Evolutionary conservation across 2,329 filamentous ascomycete genomes (phyloP), one percentile per base, ranked within the genome.

Genomic region (Monosporascus sp.): DNA sequence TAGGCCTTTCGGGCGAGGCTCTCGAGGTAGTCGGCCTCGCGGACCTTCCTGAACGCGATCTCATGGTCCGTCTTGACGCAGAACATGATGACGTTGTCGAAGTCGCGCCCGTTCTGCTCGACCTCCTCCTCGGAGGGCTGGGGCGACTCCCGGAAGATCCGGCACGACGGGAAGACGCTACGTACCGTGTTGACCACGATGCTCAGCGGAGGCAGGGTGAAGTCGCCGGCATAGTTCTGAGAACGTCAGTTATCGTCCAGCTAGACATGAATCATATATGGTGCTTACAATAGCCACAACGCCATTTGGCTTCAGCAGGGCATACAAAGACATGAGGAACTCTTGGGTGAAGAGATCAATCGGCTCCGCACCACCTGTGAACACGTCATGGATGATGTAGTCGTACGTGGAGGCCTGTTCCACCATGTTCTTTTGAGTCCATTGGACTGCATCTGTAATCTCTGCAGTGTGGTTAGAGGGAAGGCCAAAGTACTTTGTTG

Each of bases 381-480:
- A 99, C 24, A 99, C 94, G 62, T 99, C 94, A 69, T 99, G 94
- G 51, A 99, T 80, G 65, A 99, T 94, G 74, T 96, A 97, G 73
- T 97, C 87, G 69, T 88, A 99, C 27, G 76, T 76, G 47, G 75
- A 69, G 7, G 71, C 68, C 53, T 74, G 63, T 27, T 72, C 61
- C 49, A 71, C 65, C 52, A 74, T 74, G 48, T 78, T 66, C 50
- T 72, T 65, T 46, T 75, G 70, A 19, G 84, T 80, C 69, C 85
- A 96, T n/a, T 74, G 72, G 3, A 91, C 84, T 0, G 94, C 94
- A 63, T 99, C 91, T 49, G 86, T 82, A 58, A 97, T 86, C 51
- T 90, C 81, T n/a, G 87, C 80, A 0, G 82, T 89, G 71, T 94
- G 89, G 61, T 93, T 90, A 22, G 78, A 68, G 3, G 87, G 87